Percentiles rank a stretch among this genome's conserved stretches.
Evolutionary conservation across 2,329 filamentous ascomycete genomes (phyloP).

Genomic region (Venturia pyrina): DNA sequence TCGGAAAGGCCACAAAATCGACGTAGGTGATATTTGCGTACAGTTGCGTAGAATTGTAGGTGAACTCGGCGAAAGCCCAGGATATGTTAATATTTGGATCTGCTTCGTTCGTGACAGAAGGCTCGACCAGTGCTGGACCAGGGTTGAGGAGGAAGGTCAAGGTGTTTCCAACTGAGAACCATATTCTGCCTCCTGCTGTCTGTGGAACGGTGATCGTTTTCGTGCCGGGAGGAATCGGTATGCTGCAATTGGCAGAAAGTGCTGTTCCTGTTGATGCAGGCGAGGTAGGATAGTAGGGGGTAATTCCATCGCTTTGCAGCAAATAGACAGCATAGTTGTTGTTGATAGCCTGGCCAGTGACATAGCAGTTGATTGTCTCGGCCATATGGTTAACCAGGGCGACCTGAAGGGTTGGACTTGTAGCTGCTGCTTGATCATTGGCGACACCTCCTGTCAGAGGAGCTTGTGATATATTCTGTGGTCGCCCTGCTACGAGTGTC

Average conservation of each 20-base stretch:
- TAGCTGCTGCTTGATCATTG: conserved; percentile 18
- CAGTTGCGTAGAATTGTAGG: conserved; percentile 35
- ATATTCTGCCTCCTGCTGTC: conserved; percentile 61
- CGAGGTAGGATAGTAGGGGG: conserved; percentile 53
- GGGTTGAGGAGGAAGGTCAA: conserved; percentile 63
- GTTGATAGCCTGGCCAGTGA: conserved; percentile 57
- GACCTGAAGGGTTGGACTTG: conserved; percentile 42
- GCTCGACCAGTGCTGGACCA: conserved; percentile 63
- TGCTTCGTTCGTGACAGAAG: conserved; percentile 55
- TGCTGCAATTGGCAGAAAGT: conserved; percentile 49
- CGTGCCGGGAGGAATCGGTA: conserved; percentile 51
- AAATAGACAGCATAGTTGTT: conserved; percentile 51
- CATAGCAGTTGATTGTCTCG: conserved; percentile 53
- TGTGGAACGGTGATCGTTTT: conserved; percentile 56
- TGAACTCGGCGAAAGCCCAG: conserved; percentile 40
- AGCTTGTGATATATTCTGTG: not conserved
- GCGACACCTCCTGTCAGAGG: not conserved
- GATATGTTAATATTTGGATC: conserved; percentile 36
- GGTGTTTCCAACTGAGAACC: conserved; percentile 52
- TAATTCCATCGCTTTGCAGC: conserved; percentile 55
- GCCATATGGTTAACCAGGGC: conserved; percentile 57
- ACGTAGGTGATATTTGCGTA: conserved; percentile 57
- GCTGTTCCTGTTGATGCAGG: conserved; percentile 42
- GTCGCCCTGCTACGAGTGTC: not conserved
- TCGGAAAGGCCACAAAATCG: conserved; percentile 54